These are phyloP conservation scores for Auriscalpium orientale DNA, from an alignment of 768 basidiomycete genomes.

Conservation along the genomic window DNA sequence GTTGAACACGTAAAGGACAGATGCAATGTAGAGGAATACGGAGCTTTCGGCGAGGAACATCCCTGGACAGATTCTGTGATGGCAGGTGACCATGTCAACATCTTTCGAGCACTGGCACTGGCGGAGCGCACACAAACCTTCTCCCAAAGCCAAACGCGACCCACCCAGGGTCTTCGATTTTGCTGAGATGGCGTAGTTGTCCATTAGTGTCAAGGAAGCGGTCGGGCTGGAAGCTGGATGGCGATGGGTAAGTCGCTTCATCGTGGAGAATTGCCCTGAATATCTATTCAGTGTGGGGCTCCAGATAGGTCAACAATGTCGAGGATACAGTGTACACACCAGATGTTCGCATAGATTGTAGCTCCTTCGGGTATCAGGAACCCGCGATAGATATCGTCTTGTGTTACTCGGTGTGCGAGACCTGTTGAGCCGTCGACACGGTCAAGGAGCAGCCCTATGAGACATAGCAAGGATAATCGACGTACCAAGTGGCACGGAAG, in stretches of 20 bases:
- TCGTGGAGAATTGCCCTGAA: conserved; percentile 35
- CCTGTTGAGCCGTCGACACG: not conserved
- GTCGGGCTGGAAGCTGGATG: conserved; percentile 30
- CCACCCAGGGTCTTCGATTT: conserved; percentile 22
- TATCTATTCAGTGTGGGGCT: not conserved
- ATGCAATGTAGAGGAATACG: not conserved
- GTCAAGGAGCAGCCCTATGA: no score
- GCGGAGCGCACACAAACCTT: not conserved
- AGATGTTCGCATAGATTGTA: conserved; percentile 2
- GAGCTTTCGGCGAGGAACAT: not conserved
- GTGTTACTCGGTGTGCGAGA: conserved; percentile 15
- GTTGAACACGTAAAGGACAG: not conserved
- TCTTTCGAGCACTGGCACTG: not conserved
- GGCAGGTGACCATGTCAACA: not conserved
- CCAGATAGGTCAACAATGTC: not conserved
- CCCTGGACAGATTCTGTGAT: not conserved
- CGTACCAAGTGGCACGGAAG: not conserved
- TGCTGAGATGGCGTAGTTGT: conserved; percentile 21
- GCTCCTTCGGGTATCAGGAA: conserved; percentile 16
- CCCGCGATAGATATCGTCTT: conserved; percentile 19
- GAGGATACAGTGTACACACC: conserved; percentile 2
- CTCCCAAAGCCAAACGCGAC: conserved; percentile 31
- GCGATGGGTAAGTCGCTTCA: conserved; percentile 25
- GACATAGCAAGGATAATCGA: not conserved
- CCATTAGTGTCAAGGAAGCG: conserved; percentile 33